A percentile compares a stretch with the other conserved stretches of the same genome.
These are phyloP conservation scores for Ceratobasidium sp. DNA, from an alignment of 1,284 basidiomycete species.

Conservation along the genomic window DNA sequence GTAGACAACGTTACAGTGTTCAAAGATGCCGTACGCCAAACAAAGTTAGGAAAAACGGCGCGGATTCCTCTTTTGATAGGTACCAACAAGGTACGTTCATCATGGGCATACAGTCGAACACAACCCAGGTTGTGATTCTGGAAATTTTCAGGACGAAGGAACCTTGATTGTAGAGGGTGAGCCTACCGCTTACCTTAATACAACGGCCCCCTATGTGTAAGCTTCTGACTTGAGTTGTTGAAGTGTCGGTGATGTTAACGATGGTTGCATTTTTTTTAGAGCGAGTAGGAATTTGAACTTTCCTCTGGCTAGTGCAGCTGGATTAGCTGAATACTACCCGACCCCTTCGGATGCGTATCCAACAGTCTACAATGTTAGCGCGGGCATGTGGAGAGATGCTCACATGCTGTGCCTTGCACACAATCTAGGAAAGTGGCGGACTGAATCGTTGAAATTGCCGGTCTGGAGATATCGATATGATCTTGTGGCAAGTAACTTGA, in stretches of 20 bases:
- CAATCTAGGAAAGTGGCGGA: slow-evolving; percentile 54
- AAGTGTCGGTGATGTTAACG: background rate
- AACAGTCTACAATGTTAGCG: slow-evolving; percentile 48
- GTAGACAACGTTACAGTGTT: slow-evolving; percentile 56
- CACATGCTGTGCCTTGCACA: slow-evolving; percentile 58
- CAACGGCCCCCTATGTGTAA: slow-evolving; percentile 52
- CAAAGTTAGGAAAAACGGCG: background rate
- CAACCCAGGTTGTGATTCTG: background rate
- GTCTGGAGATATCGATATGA: slow-evolving; percentile 58
- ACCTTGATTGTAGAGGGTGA: slow-evolving; percentile 56
- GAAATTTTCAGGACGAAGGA: slow-evolving; percentile 52
- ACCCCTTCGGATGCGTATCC: slow-evolving; percentile 47
- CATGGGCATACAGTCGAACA: background rate
- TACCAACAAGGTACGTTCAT: slow-evolving; percentile 51
- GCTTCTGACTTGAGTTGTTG: background rate
- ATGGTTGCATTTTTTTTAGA: background rate
- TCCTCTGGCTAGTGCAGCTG: slow-evolving; percentile 73
- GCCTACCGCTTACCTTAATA: slow-evolving; percentile 54
- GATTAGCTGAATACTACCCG: slow-evolving; percentile 47
- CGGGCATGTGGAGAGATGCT: slow-evolving; percentile 56
- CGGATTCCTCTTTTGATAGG: slow-evolving; percentile 50
- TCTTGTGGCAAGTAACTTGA: slow-evolving; percentile 54
- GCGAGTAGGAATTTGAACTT: slow-evolving; percentile 56
- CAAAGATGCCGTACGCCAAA: slow-evolving; percentile 52
- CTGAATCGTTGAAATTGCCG: slow-evolving; percentile 49